phyloP scores from a whole-genome alignment of 2,329 filamentous ascomycete genomes.

The Metarhizium brunneum region DNA sequence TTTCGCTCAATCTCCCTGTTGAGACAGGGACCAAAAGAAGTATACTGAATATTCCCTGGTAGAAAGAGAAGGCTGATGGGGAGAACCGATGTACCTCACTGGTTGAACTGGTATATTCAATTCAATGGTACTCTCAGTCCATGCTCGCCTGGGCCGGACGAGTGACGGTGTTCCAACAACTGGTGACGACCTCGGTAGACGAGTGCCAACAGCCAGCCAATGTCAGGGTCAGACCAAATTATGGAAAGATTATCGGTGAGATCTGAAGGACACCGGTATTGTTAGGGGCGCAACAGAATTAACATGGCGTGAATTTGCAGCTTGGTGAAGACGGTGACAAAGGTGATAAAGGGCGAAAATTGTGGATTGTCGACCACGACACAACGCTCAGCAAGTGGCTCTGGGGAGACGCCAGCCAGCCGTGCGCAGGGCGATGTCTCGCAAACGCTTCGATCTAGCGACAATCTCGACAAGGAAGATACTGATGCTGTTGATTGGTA shows the following conservation, averaged over 20 bases:
- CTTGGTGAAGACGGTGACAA: neutral
- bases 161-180: neutral
- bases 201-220: no score
- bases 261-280: neutral
- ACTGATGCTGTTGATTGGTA: neutral
- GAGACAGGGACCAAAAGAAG: neutral
- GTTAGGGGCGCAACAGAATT: neutral
- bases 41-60: neutral
- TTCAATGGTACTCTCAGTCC: neutral
- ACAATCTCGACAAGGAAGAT: neutral
- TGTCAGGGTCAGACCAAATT: neutral
- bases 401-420: neutral
- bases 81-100: neutral
- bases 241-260: neutral
- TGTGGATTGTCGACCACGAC: neutral
- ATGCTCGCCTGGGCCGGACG: neutral
- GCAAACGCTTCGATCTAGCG: neutral
- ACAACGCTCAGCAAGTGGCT: neutral
- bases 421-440: neutral
- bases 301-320: neutral
- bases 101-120: neutral
- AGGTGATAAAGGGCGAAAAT: neutral
- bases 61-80: neutral
- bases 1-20: slow-evolving; percentile 20
- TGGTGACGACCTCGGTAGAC: neutral